Evolutionary conservation across 176 grass and related monocot species (phyloP).

Genomic region (Eleusine indica): DNA sequence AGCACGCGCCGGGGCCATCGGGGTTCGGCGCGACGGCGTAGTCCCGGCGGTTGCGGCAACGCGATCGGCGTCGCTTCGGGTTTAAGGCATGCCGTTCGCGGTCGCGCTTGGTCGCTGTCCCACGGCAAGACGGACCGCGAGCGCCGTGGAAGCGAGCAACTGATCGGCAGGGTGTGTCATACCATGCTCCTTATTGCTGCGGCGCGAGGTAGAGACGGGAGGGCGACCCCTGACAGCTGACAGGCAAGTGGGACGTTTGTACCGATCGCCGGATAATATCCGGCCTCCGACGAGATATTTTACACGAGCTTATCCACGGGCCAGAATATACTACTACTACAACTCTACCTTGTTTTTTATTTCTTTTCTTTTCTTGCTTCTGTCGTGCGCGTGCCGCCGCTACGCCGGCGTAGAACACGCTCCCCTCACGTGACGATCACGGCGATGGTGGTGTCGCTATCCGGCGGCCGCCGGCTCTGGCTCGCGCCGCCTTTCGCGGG

Average conservation of each 20-base stretch:
- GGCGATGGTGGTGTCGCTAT: conserved; percentile 22
- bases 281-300: not conserved
- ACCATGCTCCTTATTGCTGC: not conserved
- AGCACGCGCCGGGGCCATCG: conserved; percentile 12
- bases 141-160: not conserved
- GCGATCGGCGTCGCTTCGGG: conserved; percentile 29
- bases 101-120: not conserved
- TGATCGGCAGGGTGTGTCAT: not conserved
- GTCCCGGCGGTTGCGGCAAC: conserved; percentile 43
- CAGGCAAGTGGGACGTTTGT: not conserved
- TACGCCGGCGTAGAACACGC: not conserved
- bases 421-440: conserved; percentile 33
- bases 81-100: conserved; percentile 29
- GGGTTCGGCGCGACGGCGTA: conserved; percentile 22
- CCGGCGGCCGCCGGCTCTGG: not conserved
- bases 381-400: not conserved
- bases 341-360: not conserved
- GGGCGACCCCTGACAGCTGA: not conserved
- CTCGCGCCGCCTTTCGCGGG: not conserved
- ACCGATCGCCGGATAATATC: conserved; percentile 22
- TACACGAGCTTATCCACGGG: conserved; percentile 24
- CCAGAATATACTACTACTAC: not conserved
- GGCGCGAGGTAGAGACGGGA: not conserved
- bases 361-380: too few relatives aligned
- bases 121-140: not conserved